Conservation (phyloP, 352 stramenopile species). For the Thalassiosira delicatula region DNA sequence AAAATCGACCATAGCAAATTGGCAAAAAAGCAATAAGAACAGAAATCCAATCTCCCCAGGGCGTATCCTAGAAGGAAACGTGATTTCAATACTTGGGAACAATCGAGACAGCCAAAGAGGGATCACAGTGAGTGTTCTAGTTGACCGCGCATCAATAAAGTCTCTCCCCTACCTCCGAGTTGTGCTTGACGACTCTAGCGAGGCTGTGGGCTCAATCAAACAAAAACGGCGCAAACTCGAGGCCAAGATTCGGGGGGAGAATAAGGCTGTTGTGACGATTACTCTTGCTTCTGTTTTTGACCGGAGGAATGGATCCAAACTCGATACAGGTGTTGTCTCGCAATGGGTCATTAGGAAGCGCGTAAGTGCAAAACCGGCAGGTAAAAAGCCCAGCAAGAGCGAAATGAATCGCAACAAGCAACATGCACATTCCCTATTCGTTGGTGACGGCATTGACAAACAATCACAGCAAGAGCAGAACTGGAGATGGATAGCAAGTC, state of each 20-base stretch:
- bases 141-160: constrained; percentile 51
- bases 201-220: constrained; percentile 17
- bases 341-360: constrained; percentile 75
- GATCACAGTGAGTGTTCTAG: constrained; percentile 61
- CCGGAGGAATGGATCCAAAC: constrained; percentile 31
- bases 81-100: constrained; percentile 67
- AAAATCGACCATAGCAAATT: constrained; percentile 52
- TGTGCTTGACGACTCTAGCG: constrained; percentile 31
- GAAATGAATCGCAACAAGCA: constrained; percentile 32
- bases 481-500: constrained; percentile 70
- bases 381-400: constrained; percentile 35
- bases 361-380: constrained; percentile 36
- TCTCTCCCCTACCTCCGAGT: constrained; percentile 43
- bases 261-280: constrained; percentile 64
- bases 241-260: constrained; percentile 61
- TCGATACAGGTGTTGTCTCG: constrained; percentile 25
- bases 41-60: background rate
- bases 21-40: constrained; percentile 47
- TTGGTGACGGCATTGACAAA: constrained; percentile 75
- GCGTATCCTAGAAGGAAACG: constrained; percentile 69
- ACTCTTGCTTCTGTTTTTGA: constrained; percentile 47
- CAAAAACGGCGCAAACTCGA: constrained; percentile 58
- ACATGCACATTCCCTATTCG: constrained; percentile 53
- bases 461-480: constrained; percentile 71
- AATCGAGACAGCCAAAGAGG: constrained; percentile 17